Evolutionary conservation across 169 alveolate genomes (phyloP).

Genomic region (Plasmodium cynomolgi): DNA sequence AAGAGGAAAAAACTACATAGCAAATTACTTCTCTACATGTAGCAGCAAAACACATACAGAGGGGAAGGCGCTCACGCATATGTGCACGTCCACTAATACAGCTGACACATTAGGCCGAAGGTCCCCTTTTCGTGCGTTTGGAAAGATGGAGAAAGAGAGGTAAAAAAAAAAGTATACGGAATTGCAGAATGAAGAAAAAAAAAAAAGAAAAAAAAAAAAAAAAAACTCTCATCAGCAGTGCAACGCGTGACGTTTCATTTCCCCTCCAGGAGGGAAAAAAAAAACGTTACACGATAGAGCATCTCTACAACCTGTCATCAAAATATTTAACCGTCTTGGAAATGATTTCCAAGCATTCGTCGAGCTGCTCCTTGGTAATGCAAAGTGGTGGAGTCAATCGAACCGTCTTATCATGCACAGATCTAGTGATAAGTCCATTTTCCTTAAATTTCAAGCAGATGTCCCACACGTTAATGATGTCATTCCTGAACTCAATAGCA

Average conservation of each 20-base stretch:
- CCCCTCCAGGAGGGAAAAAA: neutral
- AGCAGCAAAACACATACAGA: neutral
- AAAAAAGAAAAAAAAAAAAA: neutral
- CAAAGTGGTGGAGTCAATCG: conserved; percentile 94
- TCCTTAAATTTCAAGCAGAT: conserved; percentile 83
- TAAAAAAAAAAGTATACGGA: neutral
- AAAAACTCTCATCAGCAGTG: neutral
- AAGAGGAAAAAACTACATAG: neutral
- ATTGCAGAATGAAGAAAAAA: neutral
- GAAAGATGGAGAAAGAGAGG: neutral
- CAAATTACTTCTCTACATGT: neutral
- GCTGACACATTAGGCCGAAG: neutral
- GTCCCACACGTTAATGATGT: conserved; percentile 52
- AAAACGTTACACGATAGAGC: neutral
- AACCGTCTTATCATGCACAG: conserved; percentile 90
- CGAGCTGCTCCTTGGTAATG: conserved; percentile 85
- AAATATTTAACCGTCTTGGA: conserved; percentile 76
- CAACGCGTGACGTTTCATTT: neutral
- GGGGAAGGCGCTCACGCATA: neutral
- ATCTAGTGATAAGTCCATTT: conserved; percentile 90
- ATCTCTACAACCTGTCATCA: conserved; percentile 33
- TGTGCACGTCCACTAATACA: neutral
- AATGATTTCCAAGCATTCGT: conserved; percentile 84
- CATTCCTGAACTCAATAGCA: conserved; percentile 89
- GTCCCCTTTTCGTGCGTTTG: neutral